Evolutionary conservation across 2,329 filamentous ascomycete species (phyloP).

Genomic region (Endothia cerciana): DNA sequence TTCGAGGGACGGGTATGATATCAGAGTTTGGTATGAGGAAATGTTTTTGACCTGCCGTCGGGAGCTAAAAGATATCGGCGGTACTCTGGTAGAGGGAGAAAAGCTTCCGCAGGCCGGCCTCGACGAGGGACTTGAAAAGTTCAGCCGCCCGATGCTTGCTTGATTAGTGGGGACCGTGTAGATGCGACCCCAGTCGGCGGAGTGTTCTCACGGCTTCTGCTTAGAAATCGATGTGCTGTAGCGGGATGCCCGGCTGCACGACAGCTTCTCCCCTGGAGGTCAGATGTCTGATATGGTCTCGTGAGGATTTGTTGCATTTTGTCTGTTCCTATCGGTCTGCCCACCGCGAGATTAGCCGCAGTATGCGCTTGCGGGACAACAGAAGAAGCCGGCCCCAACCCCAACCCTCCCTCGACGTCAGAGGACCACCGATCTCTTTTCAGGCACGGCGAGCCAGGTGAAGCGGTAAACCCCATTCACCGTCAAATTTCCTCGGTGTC

Average conservation of each 20-base stretch:
- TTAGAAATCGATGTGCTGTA: slow-evolving; percentile 8
- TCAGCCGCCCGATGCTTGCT: neutral
- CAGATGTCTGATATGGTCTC: neutral
- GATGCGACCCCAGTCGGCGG: neutral
- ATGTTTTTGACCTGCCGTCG: neutral
- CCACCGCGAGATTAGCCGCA: neutral
- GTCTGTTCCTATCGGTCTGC: neutral
- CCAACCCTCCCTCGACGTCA: neutral
- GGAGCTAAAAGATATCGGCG: slow-evolving; percentile 1
- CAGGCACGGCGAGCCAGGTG: neutral
- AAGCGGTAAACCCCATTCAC: neutral
- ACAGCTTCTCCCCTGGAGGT: neutral
- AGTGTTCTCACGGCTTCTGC: slow-evolving; percentile 2
- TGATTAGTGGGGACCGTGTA: slow-evolving; percentile 1
- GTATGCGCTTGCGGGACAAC: slow-evolving; percentile 1
- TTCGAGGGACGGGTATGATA: neutral
- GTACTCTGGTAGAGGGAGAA: neutral
- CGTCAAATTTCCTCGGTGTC: neutral
- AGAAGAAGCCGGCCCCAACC: neutral
- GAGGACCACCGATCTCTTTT: neutral
- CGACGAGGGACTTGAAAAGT: neutral
- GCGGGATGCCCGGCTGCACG: neutral
- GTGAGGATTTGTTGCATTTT: neutral
- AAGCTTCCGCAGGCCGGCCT: neutral
- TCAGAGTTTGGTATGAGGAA: neutral